Evolutionary conservation across 1,139 yeast genomes (phyloP).

Genomic region (Zygosaccharomyces sapae): DNA sequence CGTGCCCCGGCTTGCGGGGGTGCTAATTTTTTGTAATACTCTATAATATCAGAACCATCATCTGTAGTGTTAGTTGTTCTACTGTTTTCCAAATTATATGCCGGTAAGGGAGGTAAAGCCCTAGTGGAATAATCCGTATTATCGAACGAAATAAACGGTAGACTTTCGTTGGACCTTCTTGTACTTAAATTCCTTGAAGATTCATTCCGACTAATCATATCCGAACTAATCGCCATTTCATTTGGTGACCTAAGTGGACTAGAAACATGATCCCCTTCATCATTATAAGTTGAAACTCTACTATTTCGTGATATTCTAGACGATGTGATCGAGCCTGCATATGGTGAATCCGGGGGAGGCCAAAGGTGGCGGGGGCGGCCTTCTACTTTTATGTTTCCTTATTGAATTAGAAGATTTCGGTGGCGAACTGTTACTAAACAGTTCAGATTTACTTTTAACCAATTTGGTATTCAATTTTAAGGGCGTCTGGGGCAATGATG

Average conservation of each 20-base stretch:
- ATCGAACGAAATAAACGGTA: slow-evolving; percentile 11
- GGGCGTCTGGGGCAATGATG: slow-evolving; percentile 3
- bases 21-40: slow-evolving; percentile 19
- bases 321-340: slow-evolving; percentile 1
- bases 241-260: slow-evolving; percentile 10
- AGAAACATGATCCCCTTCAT: slow-evolving; percentile 15
- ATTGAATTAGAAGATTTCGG: slow-evolving; percentile 5
- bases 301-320: neutral
- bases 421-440: slow-evolving; percentile 7
- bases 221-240: slow-evolving; percentile 12
- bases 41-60: slow-evolving; percentile 1
- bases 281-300: slow-evolving; percentile 24
- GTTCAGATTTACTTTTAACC: slow-evolving; percentile 1
- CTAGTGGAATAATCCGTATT: slow-evolving; percentile 8
- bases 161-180: slow-evolving; percentile 7
- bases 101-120: slow-evolving; percentile 15
- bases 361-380: slow-evolving; percentile 22
- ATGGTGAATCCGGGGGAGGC: slow-evolving; percentile 10
- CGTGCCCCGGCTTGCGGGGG: slow-evolving; percentile 21
- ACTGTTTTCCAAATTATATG: slow-evolving; percentile 3
- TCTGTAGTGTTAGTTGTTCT: slow-evolving; percentile 3
- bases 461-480: neutral
- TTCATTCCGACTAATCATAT: slow-evolving; percentile 3
- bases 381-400: slow-evolving; percentile 9
- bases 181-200: slow-evolving; percentile 5